Base-by-base conservation (phyloP, 2,329 filamentous ascomycete genomes). In the Didymella pinodella region DNA sequence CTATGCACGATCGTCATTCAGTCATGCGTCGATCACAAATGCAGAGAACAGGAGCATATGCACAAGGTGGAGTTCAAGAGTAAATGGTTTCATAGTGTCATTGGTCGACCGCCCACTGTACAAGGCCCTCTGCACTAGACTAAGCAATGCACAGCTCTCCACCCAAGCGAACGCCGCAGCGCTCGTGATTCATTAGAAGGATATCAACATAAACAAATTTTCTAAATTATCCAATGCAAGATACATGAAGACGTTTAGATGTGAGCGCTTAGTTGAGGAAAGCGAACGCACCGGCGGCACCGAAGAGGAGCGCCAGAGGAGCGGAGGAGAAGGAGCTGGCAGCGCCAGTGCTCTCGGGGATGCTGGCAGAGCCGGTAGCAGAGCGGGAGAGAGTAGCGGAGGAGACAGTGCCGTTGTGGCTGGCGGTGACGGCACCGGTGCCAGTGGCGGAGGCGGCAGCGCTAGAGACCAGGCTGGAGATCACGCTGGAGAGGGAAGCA, bases 201-300 rank as follows among this genome's bases (percentile, higher is more conserved):
- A 53, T 61, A 53, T 61, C 56, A 57, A 56, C 51, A 62, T 55
- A 58, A 58, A 59, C 49, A 59, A 54, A 26, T 11, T 44, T 54
- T 56, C 47, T 59, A 54, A 36, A 59, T 50, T 62, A 62, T 67
- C 65, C 56, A 63, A 67, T 65, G 62, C 61, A 53, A 59, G 46
- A 60, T 61, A 63, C 59, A 59, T 66, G 55, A 46, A 55, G 53
- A 63, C 43, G 52, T 40, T 56, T 48, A 63, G 48, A 45, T 34
- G 46, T 16, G 44, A 47, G 43, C 53, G 58, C 64, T 71, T 78
- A 78, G 63, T 72, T 71, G 57, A 79, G 71, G 70, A 77, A 79
- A 46, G 75, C 73, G 57, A 80, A 73, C 32, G 77, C 79, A 54
- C 76, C 79, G 20, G 77, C 69, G 50, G 74, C 78, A 54, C 79